Conservation (phyloP, 2,329 filamentous ascomycete species). For the Nemania serpens region DNA sequence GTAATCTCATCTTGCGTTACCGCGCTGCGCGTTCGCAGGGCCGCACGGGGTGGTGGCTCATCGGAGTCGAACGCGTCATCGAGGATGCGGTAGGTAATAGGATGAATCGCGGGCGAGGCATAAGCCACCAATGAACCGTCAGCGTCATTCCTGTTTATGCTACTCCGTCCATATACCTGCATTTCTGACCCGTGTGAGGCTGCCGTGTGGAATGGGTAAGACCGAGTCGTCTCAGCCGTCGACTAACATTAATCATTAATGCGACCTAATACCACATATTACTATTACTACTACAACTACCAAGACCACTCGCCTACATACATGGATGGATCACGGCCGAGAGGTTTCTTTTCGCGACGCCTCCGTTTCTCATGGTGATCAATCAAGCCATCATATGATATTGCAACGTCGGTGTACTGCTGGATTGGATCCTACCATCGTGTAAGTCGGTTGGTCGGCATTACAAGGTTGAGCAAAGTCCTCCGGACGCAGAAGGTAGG, state of each 20-base stretch:
- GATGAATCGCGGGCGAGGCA: background rate
- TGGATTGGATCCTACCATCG: background rate
- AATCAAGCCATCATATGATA: background rate
- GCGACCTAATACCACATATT: too few species aligned
- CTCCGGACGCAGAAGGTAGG: too few species aligned
- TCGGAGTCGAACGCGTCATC: background rate
- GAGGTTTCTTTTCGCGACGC: background rate
- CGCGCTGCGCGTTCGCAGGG: conserved; percentile 3
- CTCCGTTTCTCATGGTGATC: background rate
- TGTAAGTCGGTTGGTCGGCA: too few species aligned
- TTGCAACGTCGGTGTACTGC: conserved; percentile 1
- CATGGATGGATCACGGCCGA: conserved; percentile 5
- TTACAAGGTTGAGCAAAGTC: too few species aligned
- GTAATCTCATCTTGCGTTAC: background rate
- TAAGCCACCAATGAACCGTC: background rate
- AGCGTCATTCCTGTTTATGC: too few species aligned
- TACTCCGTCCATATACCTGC: background rate
- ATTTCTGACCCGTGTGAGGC: conserved; percentile 8
- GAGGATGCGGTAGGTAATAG: conserved; percentile 2
- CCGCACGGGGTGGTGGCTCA: conserved; percentile 9
- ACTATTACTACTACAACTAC: background rate
- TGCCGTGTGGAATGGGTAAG: conserved; percentile 10
- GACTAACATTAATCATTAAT: too few species aligned
- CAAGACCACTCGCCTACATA: background rate
- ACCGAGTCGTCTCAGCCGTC: conserved; percentile 12